phyloP scores from a whole-genome alignment of 2,329 filamentous ascomycete genomes.

The Stemphylium lycopersici region DNA sequence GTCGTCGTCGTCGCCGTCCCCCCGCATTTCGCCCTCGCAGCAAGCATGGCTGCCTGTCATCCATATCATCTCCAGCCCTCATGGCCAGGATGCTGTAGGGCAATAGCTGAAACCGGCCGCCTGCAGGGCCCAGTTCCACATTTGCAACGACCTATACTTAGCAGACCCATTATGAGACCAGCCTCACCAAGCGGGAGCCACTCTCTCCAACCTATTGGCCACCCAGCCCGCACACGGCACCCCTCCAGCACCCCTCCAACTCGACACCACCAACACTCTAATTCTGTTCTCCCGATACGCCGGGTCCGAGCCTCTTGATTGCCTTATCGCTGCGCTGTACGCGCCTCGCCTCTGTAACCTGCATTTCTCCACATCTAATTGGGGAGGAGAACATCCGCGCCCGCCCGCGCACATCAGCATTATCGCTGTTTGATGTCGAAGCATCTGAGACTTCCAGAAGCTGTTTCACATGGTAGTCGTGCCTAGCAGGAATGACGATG shows the following conservation, averaged over 20 bases:
- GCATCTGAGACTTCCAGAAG: conserved; percentile 31
- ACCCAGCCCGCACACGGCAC: conserved; percentile 6
- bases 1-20: background rate
- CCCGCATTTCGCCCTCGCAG: background rate
- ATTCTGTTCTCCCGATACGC: background rate
- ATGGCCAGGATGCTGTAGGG: conserved; percentile 31
- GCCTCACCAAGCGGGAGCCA: conserved; percentile 30
- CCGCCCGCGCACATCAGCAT: conserved; percentile 3
- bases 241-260: conserved; percentile 11
- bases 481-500: background rate
- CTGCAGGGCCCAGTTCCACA: conserved; percentile 44
- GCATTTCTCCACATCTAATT: background rate
- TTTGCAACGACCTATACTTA: conserved; percentile 46
- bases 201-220: conserved; percentile 37
- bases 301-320: background rate
- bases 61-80: conserved; percentile 5
- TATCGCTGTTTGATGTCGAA: conserved; percentile 21
- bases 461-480: conserved; percentile 25
- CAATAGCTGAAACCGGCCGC: conserved; percentile 41
- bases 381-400: background rate
- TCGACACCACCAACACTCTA: conserved; percentile 9
- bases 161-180: conserved; percentile 30
- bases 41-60: conserved; percentile 8
- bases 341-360: background rate
- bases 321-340: conserved; percentile 7